A percentile compares a stretch with the other conserved stretches of the same genome.
phyloP scores from a whole-genome alignment of 1,284 basidiomycete species.

The Fomitopsis betulina region DNA sequence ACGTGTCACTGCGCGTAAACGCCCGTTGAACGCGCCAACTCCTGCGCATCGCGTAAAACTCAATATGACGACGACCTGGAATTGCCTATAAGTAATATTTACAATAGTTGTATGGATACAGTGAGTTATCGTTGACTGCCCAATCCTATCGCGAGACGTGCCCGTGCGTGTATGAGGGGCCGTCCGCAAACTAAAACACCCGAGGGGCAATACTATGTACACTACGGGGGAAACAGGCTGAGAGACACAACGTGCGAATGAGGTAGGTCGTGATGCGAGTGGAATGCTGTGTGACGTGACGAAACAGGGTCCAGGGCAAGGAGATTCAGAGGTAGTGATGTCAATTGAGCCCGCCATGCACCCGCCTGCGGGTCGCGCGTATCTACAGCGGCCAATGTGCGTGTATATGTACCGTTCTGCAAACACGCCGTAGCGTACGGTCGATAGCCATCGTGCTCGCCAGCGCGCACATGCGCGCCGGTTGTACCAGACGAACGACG shows the following conservation, averaged over 20 bases:
- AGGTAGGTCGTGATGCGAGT: neutral
- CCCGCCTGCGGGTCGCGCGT: neutral
- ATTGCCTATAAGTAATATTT: slow-evolving; percentile 1
- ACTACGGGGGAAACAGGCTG: neutral
- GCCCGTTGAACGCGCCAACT: neutral
- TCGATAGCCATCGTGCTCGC: neutral
- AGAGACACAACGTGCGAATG: neutral
- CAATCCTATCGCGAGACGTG: neutral
- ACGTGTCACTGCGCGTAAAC: neutral
- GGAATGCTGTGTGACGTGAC: neutral
- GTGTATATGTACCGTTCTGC: neutral
- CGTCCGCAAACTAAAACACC: neutral
- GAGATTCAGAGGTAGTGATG: neutral
- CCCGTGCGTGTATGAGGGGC: slow-evolving; percentile 3
- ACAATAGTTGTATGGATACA: slow-evolving; percentile 5
- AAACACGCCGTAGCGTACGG: neutral
- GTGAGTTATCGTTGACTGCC: neutral
- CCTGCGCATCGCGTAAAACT: neutral
- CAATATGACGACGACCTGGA: neutral
- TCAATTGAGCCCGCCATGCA: neutral
- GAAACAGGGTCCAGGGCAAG: neutral
- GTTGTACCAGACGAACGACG: too few relatives aligned
- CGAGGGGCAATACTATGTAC: neutral
- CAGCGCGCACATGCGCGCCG: neutral
- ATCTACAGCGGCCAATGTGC: neutral